Percentiles rank a stretch among this genome's conserved stretches.
Conservation (phyloP, 2,329 filamentous ascomycete genomes). For the Rutstroemia sp. region DNA sequence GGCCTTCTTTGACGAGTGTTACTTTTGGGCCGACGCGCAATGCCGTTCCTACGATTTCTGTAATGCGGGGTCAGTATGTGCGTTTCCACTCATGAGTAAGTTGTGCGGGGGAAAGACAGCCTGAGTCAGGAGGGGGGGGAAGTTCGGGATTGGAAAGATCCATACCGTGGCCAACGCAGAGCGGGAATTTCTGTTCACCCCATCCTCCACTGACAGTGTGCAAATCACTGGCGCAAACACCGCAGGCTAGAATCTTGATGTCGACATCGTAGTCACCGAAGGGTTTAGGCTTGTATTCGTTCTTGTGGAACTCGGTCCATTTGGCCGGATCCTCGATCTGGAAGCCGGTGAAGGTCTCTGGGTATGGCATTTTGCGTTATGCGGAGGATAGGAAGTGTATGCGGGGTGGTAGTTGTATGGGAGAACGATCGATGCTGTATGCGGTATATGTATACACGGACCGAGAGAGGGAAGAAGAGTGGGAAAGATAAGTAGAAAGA, state of each 20-base stretch:
- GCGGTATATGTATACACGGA: no score
- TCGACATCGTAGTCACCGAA: slow-evolving; percentile 85
- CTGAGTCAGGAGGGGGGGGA: no score
- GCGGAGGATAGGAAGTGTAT: not conserved
- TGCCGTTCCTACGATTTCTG: slow-evolving; percentile 62
- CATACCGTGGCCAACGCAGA: slow-evolving; percentile 43
- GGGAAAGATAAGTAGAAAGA: not conserved
- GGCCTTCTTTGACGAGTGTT: slow-evolving; percentile 45
- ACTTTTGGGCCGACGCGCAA: slow-evolving; percentile 61
- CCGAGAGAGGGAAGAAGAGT: not conserved
- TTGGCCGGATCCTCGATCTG: slow-evolving; percentile 37
- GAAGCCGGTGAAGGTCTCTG: slow-evolving; percentile 55
- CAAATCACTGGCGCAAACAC: slow-evolving; percentile 66
- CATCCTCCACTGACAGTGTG: slow-evolving; percentile 59
- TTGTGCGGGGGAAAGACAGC: not conserved
- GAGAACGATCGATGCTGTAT: no score
- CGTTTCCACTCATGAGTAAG: not conserved
- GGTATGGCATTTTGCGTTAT: slow-evolving; percentile 33
- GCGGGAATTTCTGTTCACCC: slow-evolving; percentile 42
- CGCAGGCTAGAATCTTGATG: slow-evolving; percentile 76
- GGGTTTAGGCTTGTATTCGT: slow-evolving; percentile 71
- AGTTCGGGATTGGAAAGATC: not conserved
- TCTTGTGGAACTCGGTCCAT: slow-evolving; percentile 29
- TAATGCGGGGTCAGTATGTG: not conserved
- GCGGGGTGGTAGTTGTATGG: not conserved